Evolutionary conservation across 208 protist genomes (phyloP).

Genomic region (Naegleria fowleri): DNA sequence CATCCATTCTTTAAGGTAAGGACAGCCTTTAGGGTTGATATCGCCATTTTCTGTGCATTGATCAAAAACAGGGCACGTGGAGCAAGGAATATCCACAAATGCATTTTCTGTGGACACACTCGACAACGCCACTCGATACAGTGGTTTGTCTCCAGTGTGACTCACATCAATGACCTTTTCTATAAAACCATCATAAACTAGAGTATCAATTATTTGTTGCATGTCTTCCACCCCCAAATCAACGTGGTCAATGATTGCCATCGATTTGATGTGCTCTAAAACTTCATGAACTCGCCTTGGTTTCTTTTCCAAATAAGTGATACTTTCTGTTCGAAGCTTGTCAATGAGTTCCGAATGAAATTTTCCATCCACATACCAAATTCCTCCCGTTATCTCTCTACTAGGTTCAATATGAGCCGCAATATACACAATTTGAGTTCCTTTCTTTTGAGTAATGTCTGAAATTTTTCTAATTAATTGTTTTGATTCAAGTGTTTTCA

Average conservation of each 20-base stretch:
- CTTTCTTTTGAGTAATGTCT: conserved; percentile 48
- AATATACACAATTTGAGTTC: conserved; percentile 64
- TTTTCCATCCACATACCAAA: conserved; percentile 54
- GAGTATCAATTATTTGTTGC: conserved; percentile 41
- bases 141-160: not conserved
- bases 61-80: conserved; percentile 51
- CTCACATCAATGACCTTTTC: conserved; percentile 38
- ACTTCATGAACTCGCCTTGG: conserved; percentile 33
- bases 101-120: conserved; percentile 37
- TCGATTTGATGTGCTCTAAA: conserved; percentile 29
- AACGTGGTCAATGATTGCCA: conserved; percentile 36
- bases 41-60: conserved; percentile 43
- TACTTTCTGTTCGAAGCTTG: not conserved
- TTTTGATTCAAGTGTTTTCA: conserved; percentile 50
- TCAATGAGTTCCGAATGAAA: conserved; percentile 49
- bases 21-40: conserved; percentile 46
- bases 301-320: conserved; percentile 25
- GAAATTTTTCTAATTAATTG: conserved; percentile 55
- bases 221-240: conserved; percentile 46
- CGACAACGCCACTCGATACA: not conserved
- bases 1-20: conserved; percentile 51
- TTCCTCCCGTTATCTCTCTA: conserved; percentile 52
- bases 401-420: conserved; percentile 52
- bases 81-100: conserved; percentile 51
- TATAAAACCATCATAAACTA: conserved; percentile 53